Conservation (phyloP, 23 red algal species). For the Chondrus crispus region DNA sequence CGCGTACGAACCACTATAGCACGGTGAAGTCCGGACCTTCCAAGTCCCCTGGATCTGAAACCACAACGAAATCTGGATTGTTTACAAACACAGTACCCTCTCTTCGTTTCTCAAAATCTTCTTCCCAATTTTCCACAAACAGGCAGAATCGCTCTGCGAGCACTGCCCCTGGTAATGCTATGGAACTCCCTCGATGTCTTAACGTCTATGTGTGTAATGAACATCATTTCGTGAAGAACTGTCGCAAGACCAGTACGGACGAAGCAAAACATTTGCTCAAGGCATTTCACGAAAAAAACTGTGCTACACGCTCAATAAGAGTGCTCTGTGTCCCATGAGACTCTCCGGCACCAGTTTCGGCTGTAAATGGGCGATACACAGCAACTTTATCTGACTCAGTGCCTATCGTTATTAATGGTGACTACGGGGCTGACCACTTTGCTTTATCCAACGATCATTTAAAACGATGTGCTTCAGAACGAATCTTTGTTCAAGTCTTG, state of each 20-base stretch:
- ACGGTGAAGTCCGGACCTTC: not conserved
- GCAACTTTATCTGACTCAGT: not conserved
- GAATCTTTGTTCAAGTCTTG: not conserved
- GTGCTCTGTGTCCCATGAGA: not conserved
- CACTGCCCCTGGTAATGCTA: too few relatives aligned
- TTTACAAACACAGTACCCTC: too few relatives aligned
- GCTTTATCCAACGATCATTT: not conserved
- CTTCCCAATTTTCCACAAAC: too few relatives aligned
- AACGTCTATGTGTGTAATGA: not conserved
- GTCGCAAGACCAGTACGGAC: not conserved
- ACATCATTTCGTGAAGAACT: not conserved
- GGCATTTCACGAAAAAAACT: not conserved
- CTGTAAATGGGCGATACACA: not conserved
- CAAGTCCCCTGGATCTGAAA: not conserved
- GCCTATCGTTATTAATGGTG: not conserved
- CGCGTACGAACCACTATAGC: not conserved
- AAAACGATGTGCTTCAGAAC: not conserved
- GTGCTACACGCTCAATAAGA: not conserved
- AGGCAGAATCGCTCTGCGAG: too few relatives aligned
- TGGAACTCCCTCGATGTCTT: not conserved
- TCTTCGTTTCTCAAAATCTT: too few relatives aligned
- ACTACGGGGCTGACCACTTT: conserved; percentile 11
- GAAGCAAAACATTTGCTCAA: not conserved
- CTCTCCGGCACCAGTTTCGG: not conserved
- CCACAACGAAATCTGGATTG: too few relatives aligned